phyloP scores from a whole-genome alignment of 2,329 filamentous ascomycete species.

The Calonectria ilicicola region DNA sequence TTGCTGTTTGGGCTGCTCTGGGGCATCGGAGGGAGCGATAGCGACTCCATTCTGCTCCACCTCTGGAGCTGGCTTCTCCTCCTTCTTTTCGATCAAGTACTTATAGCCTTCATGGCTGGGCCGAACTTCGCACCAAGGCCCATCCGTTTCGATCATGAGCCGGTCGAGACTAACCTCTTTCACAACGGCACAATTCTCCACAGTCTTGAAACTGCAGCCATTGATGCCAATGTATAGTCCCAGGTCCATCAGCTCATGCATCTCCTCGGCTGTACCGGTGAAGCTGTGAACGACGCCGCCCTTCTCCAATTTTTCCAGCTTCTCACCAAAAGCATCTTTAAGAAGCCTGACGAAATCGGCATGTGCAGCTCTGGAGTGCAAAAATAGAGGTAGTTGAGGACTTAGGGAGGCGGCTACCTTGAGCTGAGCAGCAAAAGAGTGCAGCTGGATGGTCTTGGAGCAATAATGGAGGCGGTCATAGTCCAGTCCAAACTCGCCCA shows the following conservation, averaged over 20 bases:
- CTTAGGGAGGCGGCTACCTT: constrained; percentile 76
- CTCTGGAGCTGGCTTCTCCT: constrained; percentile 36
- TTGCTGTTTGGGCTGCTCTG: constrained; percentile 50
- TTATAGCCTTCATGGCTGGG: constrained; percentile 88
- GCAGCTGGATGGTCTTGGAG: constrained; percentile 81
- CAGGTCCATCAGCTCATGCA: constrained; percentile 81
- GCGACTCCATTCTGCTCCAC: constrained; percentile 39
- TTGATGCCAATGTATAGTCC: constrained; percentile 96
- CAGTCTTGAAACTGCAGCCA: constrained; percentile 95
- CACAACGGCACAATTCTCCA: constrained; percentile 89
- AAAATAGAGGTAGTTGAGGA: constrained; percentile 86
- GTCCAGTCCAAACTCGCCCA: constrained; percentile 96
- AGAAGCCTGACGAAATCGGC: constrained; percentile 84
- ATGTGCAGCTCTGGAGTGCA: constrained; percentile 91
- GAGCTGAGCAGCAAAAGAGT: constrained; percentile 87
- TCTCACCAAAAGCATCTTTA: constrained; percentile 65
- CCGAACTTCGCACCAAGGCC: constrained; percentile 96
- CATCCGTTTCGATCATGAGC: constrained; percentile 96
- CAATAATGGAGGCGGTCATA: constrained; percentile 92
- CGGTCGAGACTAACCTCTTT: constrained; percentile 80
- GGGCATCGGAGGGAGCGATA: constrained; percentile 24
- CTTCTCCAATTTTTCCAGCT: constrained; percentile 75
- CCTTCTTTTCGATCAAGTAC: constrained; percentile 65
- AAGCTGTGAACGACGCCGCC: constrained; percentile 94
- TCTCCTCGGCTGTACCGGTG: constrained; percentile 88